These are phyloP conservation scores for Phoma sp. DNA, from an alignment of 2,329 filamentous ascomycete genomes.

Conservation along the genomic window DNA sequence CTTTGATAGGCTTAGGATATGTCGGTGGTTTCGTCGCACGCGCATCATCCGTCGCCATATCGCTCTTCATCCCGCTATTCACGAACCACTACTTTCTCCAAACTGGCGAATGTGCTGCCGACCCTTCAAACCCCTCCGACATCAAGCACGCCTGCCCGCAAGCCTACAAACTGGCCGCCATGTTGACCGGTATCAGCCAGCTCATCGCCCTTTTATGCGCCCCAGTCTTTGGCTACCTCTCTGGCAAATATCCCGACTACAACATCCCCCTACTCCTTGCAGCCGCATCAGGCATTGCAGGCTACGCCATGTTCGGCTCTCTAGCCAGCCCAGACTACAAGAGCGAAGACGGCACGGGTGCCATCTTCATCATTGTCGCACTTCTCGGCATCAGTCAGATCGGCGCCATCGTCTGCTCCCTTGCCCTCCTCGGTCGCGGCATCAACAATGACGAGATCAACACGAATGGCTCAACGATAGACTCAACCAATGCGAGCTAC, in stretches of 20 bases:
- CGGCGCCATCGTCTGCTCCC: slow-evolving; percentile 91
- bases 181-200: slow-evolving; percentile 88
- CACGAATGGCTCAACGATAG: slow-evolving; percentile 12
- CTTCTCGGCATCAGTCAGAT: slow-evolving; percentile 93
- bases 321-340: slow-evolving; percentile 78
- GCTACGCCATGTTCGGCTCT: slow-evolving; percentile 79
- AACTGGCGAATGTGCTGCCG: slow-evolving; percentile 75
- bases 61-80: slow-evolving; percentile 90
- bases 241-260: slow-evolving; percentile 68
- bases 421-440: slow-evolving; percentile 85
- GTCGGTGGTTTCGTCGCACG: slow-evolving; percentile 93
- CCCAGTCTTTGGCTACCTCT: slow-evolving; percentile 85
- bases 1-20: slow-evolving; percentile 85
- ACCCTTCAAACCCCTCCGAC: slow-evolving; percentile 58
- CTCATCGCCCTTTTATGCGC: slow-evolving; percentile 84
- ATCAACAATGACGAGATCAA: slow-evolving; percentile 64
- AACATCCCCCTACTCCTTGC: slow-evolving; percentile 79
- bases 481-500: slow-evolving; percentile 24
- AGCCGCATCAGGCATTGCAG: slow-evolving; percentile 75
- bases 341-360: slow-evolving; percentile 70
- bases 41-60: slow-evolving; percentile 93
- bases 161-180: slow-evolving; percentile 87
- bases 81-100: slow-evolving; percentile 89
- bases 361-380: slow-evolving; percentile 77
- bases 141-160: slow-evolving; percentile 84